Evolutionary conservation across 2,329 filamentous ascomycete species (phyloP).

Genomic region (Pochonia chlamydosporia): DNA sequence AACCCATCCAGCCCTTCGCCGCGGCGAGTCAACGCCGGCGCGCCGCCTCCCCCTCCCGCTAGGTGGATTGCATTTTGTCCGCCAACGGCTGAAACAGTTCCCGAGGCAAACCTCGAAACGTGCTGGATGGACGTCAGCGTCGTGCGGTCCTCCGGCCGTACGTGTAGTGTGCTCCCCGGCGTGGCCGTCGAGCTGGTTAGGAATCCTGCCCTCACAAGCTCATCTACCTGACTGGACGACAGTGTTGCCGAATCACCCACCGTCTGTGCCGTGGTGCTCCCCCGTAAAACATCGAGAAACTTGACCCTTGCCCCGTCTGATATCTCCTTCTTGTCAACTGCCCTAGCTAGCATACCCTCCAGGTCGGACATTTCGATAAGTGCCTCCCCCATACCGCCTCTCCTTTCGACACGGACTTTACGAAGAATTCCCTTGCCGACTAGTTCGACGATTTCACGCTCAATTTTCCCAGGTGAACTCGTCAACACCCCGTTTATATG

Average conservation of each 20-base stretch:
- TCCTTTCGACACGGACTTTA: constrained; percentile 56
- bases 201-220: constrained; percentile 61
- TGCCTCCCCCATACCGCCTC: constrained; percentile 58
- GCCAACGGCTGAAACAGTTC: constrained; percentile 63
- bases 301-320: constrained; percentile 38
- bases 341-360: constrained; percentile 37
- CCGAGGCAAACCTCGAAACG: constrained; percentile 61
- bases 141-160: constrained; percentile 47
- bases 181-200: constrained; percentile 43
- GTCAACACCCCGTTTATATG: constrained; percentile 60
- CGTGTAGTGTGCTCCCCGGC: constrained; percentile 32
- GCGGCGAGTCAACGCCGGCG: background rate
- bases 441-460: constrained; percentile 62
- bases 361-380: constrained; percentile 55
- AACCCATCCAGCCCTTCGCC: constrained; percentile 22
- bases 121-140: constrained; percentile 56
- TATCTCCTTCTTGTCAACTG: constrained; percentile 21
- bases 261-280: constrained; percentile 39
- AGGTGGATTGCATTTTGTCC: constrained; percentile 59
- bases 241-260: constrained; percentile 23
- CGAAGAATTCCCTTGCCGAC: constrained; percentile 50
- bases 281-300: constrained; percentile 46
- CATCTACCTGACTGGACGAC: constrained; percentile 41
- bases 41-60: constrained; percentile 50
- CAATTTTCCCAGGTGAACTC: constrained; percentile 51